Conservation (phyloP, 2,329 filamentous ascomycete species). For the Dendrostoma leiphaemia region DNA sequence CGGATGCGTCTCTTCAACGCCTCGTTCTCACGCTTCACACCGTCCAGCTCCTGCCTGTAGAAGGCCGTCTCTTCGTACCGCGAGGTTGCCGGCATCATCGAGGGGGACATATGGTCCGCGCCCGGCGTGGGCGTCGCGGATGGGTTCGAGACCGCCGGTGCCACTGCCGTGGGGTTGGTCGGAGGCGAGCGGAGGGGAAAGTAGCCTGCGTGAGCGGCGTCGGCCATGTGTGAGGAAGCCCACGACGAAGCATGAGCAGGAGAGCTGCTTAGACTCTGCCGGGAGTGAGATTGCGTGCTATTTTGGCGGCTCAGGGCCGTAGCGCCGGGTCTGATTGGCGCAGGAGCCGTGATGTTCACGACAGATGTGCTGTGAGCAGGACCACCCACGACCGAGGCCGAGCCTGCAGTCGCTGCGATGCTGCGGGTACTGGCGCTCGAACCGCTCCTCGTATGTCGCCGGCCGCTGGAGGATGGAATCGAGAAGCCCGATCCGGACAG, state of each 20-base stretch:
- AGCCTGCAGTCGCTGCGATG: conserved; percentile 43
- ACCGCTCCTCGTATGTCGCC: conserved; percentile 57
- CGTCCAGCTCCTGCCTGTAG: conserved; percentile 59
- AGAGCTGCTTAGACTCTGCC: conserved; percentile 50
- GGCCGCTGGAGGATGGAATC: conserved; percentile 48
- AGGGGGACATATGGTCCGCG: conserved; percentile 45
- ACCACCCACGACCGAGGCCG: conserved; percentile 31
- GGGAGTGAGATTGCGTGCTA: conserved; percentile 46
- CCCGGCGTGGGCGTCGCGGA: conserved; percentile 39
- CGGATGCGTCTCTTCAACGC: conserved; percentile 57
- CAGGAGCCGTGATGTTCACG: conserved; percentile 44
- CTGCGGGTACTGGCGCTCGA: conserved; percentile 56
- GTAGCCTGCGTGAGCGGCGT: conserved; percentile 30
- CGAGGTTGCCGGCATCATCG: conserved; percentile 53
- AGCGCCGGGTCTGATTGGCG: conserved; percentile 37
- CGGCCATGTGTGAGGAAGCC: conserved; percentile 42
- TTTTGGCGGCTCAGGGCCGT: conserved; percentile 51
- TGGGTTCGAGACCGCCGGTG: conserved; percentile 38
- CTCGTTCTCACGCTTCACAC: conserved; percentile 64
- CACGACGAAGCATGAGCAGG: conserved; percentile 46
- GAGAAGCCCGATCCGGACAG: conserved; percentile 58
- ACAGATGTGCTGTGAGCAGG: conserved; percentile 31
- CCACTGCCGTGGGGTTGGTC: conserved; percentile 10
- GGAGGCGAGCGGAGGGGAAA: conserved; percentile 28
- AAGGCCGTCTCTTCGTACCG: conserved; percentile 63